Percentiles rank a stretch among this genome's conserved stretches.
Conservation (phyloP, 805 yeast genomes). For the Candida schatavii region DNA sequence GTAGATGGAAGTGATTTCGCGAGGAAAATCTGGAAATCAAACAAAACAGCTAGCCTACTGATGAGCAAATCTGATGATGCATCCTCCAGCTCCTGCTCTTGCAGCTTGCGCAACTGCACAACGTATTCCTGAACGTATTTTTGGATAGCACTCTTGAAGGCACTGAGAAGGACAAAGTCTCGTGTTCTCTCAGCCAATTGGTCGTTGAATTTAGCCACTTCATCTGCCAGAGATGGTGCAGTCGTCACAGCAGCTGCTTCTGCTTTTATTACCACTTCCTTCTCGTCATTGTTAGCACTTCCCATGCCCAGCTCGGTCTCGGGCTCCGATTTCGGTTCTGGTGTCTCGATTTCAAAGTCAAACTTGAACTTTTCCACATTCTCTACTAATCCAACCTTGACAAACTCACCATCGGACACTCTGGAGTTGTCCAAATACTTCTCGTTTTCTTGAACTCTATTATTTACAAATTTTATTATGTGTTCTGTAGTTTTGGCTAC, state of each 20-base stretch:
- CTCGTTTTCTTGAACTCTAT: neutral
- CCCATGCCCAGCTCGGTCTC: slow-evolving; percentile 3
- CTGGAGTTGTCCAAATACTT: neutral
- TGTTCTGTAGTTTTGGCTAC: neutral
- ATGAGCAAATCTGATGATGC: slow-evolving; percentile 4
- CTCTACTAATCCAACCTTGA: neutral
- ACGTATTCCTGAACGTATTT: slow-evolving; percentile 5
- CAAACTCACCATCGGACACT: neutral
- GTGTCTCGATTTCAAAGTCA: neutral
- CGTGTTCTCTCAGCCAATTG: slow-evolving; percentile 18
- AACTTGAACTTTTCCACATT: slow-evolving; percentile 1
- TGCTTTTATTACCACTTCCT: neutral
- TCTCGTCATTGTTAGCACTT: slow-evolving; percentile 6
- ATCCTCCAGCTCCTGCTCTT: neutral
- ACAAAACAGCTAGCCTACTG: slow-evolving; percentile 17
- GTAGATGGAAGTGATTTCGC: slow-evolving; percentile 10
- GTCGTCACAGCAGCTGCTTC: neutral
- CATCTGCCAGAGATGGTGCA: slow-evolving; percentile 4
- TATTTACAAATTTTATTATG: neutral
- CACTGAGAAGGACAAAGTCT: slow-evolving; percentile 19
- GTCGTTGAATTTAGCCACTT: slow-evolving; percentile 20
- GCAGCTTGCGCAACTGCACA: neutral
- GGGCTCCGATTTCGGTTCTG: neutral
- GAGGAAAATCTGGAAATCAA: slow-evolving; percentile 25
- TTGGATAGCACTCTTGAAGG: slow-evolving; percentile 19